Conservation (phyloP, 306 rosid species). For the Medicago truncatula region DNA sequence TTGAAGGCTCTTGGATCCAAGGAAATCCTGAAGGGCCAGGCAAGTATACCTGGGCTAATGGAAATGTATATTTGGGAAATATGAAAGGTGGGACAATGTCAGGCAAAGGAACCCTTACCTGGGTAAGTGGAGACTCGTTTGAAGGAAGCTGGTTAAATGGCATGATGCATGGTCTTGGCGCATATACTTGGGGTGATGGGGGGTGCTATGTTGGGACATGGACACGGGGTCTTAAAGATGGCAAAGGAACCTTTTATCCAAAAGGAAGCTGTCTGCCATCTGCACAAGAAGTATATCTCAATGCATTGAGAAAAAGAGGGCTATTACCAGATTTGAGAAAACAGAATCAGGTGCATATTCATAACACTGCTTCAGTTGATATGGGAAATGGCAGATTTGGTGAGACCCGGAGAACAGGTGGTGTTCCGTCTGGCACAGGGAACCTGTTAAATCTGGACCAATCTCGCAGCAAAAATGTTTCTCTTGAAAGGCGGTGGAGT, state of each 20-base stretch:
- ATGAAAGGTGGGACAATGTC: constrained; percentile 97
- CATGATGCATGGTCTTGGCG: constrained; percentile 96
- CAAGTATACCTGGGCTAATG: constrained; percentile 88
- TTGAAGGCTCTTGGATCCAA: constrained; percentile 99
- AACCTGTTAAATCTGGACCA: constrained; percentile 82
- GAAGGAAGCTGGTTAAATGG: constrained; percentile 98
- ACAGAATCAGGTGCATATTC: constrained; percentile 79
- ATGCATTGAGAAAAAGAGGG: constrained; percentile 93
- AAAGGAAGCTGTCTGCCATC: constrained; percentile 83
- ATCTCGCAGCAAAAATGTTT: constrained; percentile 71
- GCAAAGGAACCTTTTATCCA: constrained; percentile 94
- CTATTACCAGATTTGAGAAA: constrained; percentile 86
- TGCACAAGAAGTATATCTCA: constrained; percentile 87
- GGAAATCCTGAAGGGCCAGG: constrained; percentile 96
- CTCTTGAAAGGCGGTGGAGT: constrained; percentile 98
- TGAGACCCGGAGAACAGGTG: constrained; percentile 65
- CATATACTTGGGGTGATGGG: constrained; percentile 91
- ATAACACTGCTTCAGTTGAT: constrained; percentile 76
- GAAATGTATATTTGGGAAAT: constrained; percentile 89
- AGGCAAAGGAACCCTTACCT: constrained; percentile 95
- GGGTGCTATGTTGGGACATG: constrained; percentile 97
- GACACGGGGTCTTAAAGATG: constrained; percentile 94
- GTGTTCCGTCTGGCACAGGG: constrained; percentile 63
- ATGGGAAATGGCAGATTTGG: constrained; percentile 67
- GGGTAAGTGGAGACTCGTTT: constrained; percentile 86